These are phyloP conservation scores for Myxozyma neotropica DNA, from an alignment of 805 yeast species.

Conservation along the genomic window DNA sequence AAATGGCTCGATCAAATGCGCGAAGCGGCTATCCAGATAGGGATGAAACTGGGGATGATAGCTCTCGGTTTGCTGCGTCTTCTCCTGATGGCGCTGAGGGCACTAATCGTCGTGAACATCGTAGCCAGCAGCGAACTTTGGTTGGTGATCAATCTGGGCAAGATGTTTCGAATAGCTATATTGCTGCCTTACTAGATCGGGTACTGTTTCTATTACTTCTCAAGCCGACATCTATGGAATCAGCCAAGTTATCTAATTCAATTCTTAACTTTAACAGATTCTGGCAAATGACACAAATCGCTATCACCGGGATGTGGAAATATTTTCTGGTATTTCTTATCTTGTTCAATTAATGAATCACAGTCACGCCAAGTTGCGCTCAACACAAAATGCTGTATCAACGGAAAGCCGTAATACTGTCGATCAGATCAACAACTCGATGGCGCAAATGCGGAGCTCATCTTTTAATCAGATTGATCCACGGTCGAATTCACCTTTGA, in stretches of 20 bases:
- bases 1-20: too few species aligned
- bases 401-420: neutral
- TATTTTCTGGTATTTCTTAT: slow-evolving; percentile 20
- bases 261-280: neutral
- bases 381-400: neutral
- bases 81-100: too few species aligned
- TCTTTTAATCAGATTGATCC: neutral
- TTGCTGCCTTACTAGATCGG: slow-evolving; percentile 1
- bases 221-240: neutral
- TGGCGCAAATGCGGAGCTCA: neutral
- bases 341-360: slow-evolving; percentile 6
- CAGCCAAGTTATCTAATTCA: neutral
- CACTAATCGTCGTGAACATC: too few species aligned
- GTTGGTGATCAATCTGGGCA: neutral
- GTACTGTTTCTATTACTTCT: neutral
- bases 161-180: neutral
- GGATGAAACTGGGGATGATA: too few species aligned
- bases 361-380: neutral
- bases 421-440: neutral
- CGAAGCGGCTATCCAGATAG: too few species aligned
- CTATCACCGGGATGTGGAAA: slow-evolving; percentile 13
- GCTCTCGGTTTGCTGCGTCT: too few species aligned
- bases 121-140: too few species aligned
- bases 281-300: slow-evolving; percentile 15
- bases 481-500: neutral